Percentiles rank a stretch among this genome's conserved stretches.
These are phyloP conservation scores for Potentilla sterilis DNA, from an alignment of 306 rosid genomes.

Conservation along the genomic window DNA sequence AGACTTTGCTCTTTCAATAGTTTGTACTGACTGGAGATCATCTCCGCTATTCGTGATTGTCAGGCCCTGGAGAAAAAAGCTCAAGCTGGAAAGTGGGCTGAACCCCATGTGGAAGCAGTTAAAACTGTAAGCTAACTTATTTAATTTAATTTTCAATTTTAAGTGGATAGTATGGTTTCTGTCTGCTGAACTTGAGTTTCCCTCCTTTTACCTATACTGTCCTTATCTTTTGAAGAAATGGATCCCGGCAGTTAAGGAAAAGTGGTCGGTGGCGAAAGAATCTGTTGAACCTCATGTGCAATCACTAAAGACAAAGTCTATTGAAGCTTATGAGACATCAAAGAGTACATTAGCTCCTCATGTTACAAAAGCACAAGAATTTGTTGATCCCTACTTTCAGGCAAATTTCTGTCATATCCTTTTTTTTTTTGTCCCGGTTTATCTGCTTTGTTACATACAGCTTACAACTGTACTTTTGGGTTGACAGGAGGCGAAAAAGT, in stretches of 20 bases:
- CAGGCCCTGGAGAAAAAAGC: slow-evolving; percentile 70
- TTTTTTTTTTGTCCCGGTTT: slow-evolving; percentile 9
- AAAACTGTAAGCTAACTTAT: slow-evolving; percentile 59
- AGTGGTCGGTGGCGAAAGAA: slow-evolving; percentile 56
- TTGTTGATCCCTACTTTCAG: slow-evolving; percentile 79
- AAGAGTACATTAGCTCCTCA: slow-evolving; percentile 66
- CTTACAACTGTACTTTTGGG: slow-evolving; percentile 23
- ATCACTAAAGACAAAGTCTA: slow-evolving; percentile 44
- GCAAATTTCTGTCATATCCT: slow-evolving; percentile 26
- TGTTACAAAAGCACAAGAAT: slow-evolving; percentile 57
- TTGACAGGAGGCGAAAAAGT: slow-evolving; percentile 73
- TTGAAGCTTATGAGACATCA: slow-evolving; percentile 63
- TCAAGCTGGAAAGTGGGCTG: slow-evolving; percentile 88
- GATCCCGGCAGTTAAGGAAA: slow-evolving; percentile 64
- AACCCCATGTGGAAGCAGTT: slow-evolving; percentile 70
- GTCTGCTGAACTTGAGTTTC: slow-evolving; percentile 9
- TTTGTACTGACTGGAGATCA: not conserved
- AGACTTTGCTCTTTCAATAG: not conserved
- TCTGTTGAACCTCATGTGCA: slow-evolving; percentile 70
- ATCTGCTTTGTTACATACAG: slow-evolving; percentile 20
- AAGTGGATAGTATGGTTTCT: not conserved
- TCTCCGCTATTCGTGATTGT: slow-evolving; percentile 21
- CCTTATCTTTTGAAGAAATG: slow-evolving; percentile 56
- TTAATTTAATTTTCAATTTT: slow-evolving; percentile 13
- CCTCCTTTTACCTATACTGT: slow-evolving; percentile 16